Evolutionary conservation across 352 stramenopile genomes (phyloP), one percentile per base, ranked within the genome.

Genomic region (Globisporangium recalcitrans): DNA sequence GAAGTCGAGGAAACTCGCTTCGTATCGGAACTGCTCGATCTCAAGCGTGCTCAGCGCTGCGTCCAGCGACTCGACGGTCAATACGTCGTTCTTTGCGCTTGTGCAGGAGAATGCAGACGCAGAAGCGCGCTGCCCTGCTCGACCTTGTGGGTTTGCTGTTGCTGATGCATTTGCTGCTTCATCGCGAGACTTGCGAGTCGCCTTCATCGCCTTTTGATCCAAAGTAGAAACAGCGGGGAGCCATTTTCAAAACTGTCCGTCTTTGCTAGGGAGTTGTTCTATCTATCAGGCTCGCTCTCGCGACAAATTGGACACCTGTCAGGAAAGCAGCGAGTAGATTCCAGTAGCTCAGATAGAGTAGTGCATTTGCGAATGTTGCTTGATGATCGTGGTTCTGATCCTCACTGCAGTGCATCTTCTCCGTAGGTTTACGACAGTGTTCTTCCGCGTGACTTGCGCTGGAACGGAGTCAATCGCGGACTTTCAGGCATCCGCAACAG

Each of bases 401-500:
- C 27, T 31, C 27, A 31, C 27, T 31, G 27, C 27, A 31, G 27
- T 31, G 2, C 27, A 31, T 31, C 27, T 31, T 31, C 34, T 40
- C 4, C 4, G 3, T 40, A 16, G 10, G 16, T 46, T 46, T 7
- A 46, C 14, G 38, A 46, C 21, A 46, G 38, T 7, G 21, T n/a
- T 46, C 38, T 16, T 21, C 38, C 38, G 9, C 53, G 53, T 5
- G 53, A 26, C n/a, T 67, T 67, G 19, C 61, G 52, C 36, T 60
- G 52, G 61, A 62, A 66, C 10, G 61, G 52, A 38, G 61, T 52
- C 5, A 60, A 40, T 3, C 26, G 36, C 9, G 26, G 21, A 21
- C 34, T 51, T 34, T 34, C 46, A 11, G 36, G 21, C 36, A 60
- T 21, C 6, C 21, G 13, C 22, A 24, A 26, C 24, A 36, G 16